Evolutionary conservation across 164 flowering plant species (phyloP), one percentile per base, ranked within the genome.

Genomic region (Dillenia suffruticosa): DNA sequence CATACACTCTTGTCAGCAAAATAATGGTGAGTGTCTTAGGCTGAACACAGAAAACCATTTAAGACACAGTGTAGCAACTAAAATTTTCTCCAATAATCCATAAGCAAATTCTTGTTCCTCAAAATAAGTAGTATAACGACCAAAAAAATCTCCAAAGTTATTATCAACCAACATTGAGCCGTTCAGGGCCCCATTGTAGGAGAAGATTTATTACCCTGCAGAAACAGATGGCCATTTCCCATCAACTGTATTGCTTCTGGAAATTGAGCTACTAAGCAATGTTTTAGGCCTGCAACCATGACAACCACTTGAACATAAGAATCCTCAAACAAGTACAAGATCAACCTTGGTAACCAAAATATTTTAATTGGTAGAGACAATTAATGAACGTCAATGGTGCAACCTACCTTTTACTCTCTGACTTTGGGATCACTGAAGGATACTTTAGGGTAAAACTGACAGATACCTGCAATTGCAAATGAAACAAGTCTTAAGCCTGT

Each of bases 351-450:
- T 32, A 32, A 32, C 40, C 40, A 32, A 32, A 32, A 32, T 32
- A 32, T 5, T 32, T 32, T 32, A 32, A 32, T 32, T 32, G 40
- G 40, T 5, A 32, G 40, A 54, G 13, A 24, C 22, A 14, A 63
- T 46, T 40, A 49, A 14, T 46, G 7, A 12, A 50, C 26, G 15
- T 57, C 9, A 12, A 10, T 57, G 14, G 19, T 45, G 49, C 9
- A 26, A 8, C 3, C 8, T 65, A 89, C 93, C 89, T 85, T 69
- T 15, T 76, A 57, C 63, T 77, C 70, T 78, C 81, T 54, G 72
- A 72, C 12, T 15, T 70, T 49, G 77, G 76, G 26, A 66, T 66
- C 44, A 55, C 66, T 15, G 78, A 67, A 57, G 64, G 65, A 63
- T 58, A 71, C 70, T 71, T 81, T 62, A 72, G 63, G 63, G 63